phyloP scores from a whole-genome alignment of 1,284 basidiomycete species.

The Ceratobasidium sp. region DNA sequence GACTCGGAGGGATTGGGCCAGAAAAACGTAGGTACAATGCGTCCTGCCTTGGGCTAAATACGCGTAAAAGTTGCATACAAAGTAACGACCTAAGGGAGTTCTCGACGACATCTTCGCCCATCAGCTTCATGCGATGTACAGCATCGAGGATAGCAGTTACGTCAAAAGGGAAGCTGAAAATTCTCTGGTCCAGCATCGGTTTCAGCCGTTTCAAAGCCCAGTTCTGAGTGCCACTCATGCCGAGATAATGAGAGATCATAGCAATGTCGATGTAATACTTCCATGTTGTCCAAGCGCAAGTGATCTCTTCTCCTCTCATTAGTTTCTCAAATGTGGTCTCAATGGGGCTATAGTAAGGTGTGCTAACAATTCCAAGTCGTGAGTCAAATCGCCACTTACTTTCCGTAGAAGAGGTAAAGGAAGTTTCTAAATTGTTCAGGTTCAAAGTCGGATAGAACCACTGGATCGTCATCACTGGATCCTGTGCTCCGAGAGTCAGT shows the following conservation, averaged over 20 bases:
- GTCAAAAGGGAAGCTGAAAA: background rate
- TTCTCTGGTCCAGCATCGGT: background rate
- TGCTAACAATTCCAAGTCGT: background rate
- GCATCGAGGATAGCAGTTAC: background rate
- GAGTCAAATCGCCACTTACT: background rate
- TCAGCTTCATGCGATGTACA: background rate
- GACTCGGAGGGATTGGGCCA: background rate
- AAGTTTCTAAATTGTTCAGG: conserved; percentile 4
- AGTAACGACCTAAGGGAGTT: background rate
- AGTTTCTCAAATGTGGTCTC: background rate
- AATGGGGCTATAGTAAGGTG: background rate
- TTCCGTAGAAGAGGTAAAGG: background rate
- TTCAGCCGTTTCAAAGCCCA: conserved; percentile 5
- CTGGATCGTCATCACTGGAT: conserved; percentile 1
- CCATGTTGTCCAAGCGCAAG: too few species aligned
- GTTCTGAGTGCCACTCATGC: background rate
- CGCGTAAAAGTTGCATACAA: background rate
- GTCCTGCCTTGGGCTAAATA: background rate
- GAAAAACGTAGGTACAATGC: background rate
- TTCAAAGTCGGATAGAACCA: background rate
- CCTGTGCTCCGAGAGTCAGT: background rate
- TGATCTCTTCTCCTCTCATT: background rate
- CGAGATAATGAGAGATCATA: background rate
- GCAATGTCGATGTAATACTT: background rate
- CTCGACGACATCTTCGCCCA: background rate